Evolutionary conservation across 768 basidiomycete genomes (phyloP), one percentile per base, ranked within the genome.

Genomic region (Boletus rubescentipes): DNA sequence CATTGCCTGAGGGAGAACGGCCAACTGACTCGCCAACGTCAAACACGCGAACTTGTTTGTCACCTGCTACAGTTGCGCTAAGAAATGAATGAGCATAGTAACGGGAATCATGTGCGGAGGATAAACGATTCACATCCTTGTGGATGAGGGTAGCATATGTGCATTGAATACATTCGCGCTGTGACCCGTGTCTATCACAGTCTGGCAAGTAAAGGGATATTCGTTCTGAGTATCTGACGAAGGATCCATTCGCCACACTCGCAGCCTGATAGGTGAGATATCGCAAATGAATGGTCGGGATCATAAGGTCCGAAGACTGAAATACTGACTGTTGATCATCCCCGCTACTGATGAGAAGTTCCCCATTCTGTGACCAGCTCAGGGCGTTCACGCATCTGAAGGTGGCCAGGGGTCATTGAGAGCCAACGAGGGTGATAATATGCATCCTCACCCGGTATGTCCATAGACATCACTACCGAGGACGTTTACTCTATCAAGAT

Each of bases 161-260:
- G 81, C 84, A 59, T 86, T 89, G 75, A 96, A 96, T 42, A 96
- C 91, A 63, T 96, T 96, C 12, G 79, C 83, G 42, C 73, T 79
- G 67, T 96, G 93, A 4, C 90, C 91, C 0, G 93, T 93, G 14
- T 77, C 68, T 46, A 94, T 84, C n/a, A 87, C 79, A 9, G 83
- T 76, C 51, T 81, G 76, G 64, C 81, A 91, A 38, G 72, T 70
- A 69, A 84, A 91, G 26, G 81, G 86, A 73, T 85, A 89, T 38
- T 81, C 81, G 30, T 76, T 67, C 26, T 54, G 61, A 18, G 64
- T 58, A 60, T 79, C 70, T 14, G 53, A 60, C 38, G 58, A 61
- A 34, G 54, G 58, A 62, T 88, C 82, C 64, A 90, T 79, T 39
- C 79, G 74, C 93, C 93, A 96, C 55, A 95, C 76, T 63, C 90